Base-by-base conservation (phyloP, 805 yeast species). In the Metschnikowia sp. region DNA sequence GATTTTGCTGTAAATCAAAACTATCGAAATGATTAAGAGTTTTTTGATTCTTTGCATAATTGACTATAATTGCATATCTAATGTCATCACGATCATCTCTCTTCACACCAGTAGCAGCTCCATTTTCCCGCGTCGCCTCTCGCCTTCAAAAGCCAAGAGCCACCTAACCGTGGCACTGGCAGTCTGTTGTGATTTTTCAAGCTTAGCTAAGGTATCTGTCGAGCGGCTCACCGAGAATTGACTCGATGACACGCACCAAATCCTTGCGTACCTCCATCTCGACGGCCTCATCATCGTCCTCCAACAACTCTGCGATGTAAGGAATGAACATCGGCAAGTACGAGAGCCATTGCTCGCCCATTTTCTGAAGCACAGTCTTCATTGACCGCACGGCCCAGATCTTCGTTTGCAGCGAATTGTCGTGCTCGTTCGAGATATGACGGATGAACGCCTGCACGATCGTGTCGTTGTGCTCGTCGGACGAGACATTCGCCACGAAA, bases 301-400 rank as follows among this genome's bases (percentile, higher is more conserved):
- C 99, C 52, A 94, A 75, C 48, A 94, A 71, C 69, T 94, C 99
- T 8, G 98, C 97, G 65, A 94, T 88, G 50, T 88, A 78, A 32
- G 99, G 99, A 52, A 94, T 96, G 57, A 94, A 77, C 62, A 91
- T 97, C 22, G 99, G 99, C 58, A 94, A 75, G 72, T 87, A 77
- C 32, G 85, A 74, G 54, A 94, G 77, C 99, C 98, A 94, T 64
- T 84, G 88, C 59, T 94, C 98, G 46, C 98, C 97, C 58, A 90
- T 85, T 72, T 87, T 87, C 55, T 87, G 86, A 76, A 90, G 94
- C 31, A 94, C 81, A 26, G 82, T 75, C 66, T 88, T 88, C 64
- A 94, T 77, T 2, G 88, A 74, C 63, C 84, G 82, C 45, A 88
- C 79, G 26, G 97, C 82, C 92, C 96, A 86, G 40, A 84, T 78